Conservation (phyloP, 495 filamentous ascomycete species). For the Ramalina peruviana region DNA sequence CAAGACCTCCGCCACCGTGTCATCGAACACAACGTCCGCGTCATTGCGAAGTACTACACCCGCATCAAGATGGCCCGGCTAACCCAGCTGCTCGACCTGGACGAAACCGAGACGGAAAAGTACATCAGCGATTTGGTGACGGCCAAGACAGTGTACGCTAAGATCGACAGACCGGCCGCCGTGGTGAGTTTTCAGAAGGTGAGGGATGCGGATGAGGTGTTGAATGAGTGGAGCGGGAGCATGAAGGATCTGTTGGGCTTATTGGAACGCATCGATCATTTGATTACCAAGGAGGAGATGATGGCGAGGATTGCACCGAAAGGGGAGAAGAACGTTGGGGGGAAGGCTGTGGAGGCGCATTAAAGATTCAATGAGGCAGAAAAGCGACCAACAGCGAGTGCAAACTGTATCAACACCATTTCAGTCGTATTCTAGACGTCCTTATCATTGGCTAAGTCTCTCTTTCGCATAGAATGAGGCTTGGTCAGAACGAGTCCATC, state of each 20-base stretch:
- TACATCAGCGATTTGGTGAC: conserved; percentile 93
- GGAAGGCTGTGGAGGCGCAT: conserved; percentile 30
- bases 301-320: conserved; percentile 88
- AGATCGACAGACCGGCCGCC: conserved; percentile 87
- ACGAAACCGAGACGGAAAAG: conserved; percentile 91
- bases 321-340: conserved; percentile 40
- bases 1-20: conserved; percentile 91
- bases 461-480: no score
- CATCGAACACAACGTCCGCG: conserved; percentile 97
- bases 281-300: conserved; percentile 99
- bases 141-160: conserved; percentile 91
- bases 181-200: conserved; percentile 89
- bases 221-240: conserved; percentile 97
- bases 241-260: conserved; percentile 94
- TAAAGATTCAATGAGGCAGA: neutral
- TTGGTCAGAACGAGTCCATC: no score
- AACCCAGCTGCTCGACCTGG: conserved; percentile 78
- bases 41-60: conserved; percentile 97
- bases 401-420: no score
- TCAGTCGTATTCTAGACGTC: no score
- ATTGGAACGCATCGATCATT: conserved; percentile 87
- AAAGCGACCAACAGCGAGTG: no score
- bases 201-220: conserved; percentile 86
- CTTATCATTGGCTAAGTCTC: no score
- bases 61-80: conserved; percentile 83